Base-by-base conservation (phyloP, 768 basidiomycete genomes). In the Trametes maxima region DNA sequence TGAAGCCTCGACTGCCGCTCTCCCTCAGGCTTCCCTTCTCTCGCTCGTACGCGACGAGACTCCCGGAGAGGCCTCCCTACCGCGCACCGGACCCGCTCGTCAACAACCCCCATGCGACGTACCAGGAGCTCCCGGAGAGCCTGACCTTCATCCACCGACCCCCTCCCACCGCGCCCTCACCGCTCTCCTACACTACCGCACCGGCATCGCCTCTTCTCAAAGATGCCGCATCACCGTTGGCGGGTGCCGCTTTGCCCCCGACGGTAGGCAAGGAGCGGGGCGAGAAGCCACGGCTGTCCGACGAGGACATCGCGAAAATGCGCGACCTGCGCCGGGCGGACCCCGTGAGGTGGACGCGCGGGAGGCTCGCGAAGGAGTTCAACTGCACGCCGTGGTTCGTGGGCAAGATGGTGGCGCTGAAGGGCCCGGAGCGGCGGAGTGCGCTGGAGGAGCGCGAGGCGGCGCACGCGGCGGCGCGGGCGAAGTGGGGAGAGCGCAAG, bases 81-180 rank as follows among this genome's bases (percentile, higher is more conserved):
- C 64, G 69, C 37, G 67, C 62, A 13, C 70, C 68, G 13, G 74
- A 76, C 65, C 74, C 75, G 57, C 69, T 76, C 35, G 44, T 56
- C 8, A 68, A 67, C 65, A 67, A 69, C 58, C 67, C 69, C 5
- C 48, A 69, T 46, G 68, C 65, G 19, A 44, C 57, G n/a, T 66
- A 68, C 65, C 39, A 66, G 43, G 42, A 59, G 10, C 67, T 70
- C 33, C 59, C 65, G 6, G 64, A 65, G 36, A 77, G 81, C 60
- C 73, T 92, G 57, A 90, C 90, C 0, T 94, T 94, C 72, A 86
- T 94, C 59, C 90, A 91, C 71, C 86, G 92, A 44, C 89, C 89
- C n/a, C 92, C 92, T 0, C 89, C 92, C 0, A 85, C 88, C 11
- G 82, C 86, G 11, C 88, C 89, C 10, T 80, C 90, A 17, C 90